phyloP scores from a whole-genome alignment of 352 stramenopile genomes.

The Halophytophthora polymorphica region DNA sequence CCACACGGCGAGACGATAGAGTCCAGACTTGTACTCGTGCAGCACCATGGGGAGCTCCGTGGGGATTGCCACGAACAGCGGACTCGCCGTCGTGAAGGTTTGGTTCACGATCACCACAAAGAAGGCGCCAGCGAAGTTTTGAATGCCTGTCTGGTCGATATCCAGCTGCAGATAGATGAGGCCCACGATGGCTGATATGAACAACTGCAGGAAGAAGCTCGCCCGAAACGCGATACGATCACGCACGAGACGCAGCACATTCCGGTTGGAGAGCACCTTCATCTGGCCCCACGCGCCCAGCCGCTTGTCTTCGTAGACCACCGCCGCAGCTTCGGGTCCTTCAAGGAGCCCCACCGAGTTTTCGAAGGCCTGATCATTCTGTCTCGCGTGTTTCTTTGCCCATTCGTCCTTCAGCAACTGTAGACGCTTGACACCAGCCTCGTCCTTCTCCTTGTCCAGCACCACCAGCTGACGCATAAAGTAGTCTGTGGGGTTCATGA shows the following conservation, averaged over 20 bases:
- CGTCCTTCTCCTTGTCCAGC: conserved; percentile 27
- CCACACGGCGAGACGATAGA: conserved; percentile 42
- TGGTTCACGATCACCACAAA: conserved; percentile 47
- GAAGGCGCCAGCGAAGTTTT: conserved; percentile 40
- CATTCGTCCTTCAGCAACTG: conserved; percentile 21
- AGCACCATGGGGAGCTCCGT: conserved; percentile 32
- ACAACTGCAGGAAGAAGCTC: conserved; percentile 18
- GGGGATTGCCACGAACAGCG: conserved; percentile 19
- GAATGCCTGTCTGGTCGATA: conserved; percentile 32
- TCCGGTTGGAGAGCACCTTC: conserved; percentile 27
- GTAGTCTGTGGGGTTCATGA: conserved; percentile 36
- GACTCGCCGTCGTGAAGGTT: conserved; percentile 27
- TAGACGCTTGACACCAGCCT: conserved; percentile 17
- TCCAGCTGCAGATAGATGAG: conserved; percentile 50
- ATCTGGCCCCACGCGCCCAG: conserved; percentile 24
- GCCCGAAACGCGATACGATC: conserved; percentile 29
- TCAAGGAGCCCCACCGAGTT: conserved; percentile 1
- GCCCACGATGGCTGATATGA: conserved; percentile 35
- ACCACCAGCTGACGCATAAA: conserved; percentile 43
- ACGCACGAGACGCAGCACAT: conserved; percentile 27
- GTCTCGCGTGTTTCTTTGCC: neutral
- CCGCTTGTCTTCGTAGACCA: conserved; percentile 7
- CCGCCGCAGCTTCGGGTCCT: neutral
- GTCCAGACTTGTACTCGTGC: conserved; percentile 40
- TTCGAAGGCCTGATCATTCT: conserved; percentile 1